Conservation (phyloP, 495 filamentous ascomycete genomes). For the Penicillium angulare region DNA sequence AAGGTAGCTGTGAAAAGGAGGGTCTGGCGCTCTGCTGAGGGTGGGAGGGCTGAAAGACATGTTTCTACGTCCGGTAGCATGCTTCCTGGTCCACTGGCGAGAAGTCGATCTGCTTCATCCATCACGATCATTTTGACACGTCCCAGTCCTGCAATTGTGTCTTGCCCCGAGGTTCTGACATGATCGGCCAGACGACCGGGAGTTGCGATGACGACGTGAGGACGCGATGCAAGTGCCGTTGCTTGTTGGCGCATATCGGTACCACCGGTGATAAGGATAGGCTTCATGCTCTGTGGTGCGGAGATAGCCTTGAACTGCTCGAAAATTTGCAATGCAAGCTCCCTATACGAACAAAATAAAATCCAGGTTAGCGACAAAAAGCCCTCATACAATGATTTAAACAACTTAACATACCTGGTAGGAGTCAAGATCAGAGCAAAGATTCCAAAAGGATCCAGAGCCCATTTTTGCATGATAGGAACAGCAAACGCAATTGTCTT, state of each 20-base stretch:
- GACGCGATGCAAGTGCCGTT: constrained; percentile 71
- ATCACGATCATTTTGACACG: constrained; percentile 83
- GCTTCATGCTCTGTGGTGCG: constrained; percentile 78
- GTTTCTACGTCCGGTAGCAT: constrained; percentile 94
- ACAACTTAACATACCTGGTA: constrained; percentile 57
- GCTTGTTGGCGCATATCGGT: constrained; percentile 91
- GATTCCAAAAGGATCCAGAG: constrained; percentile 86
- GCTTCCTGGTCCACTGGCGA: constrained; percentile 71
- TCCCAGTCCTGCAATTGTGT: constrained; percentile 78
- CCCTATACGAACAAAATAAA: constrained; percentile 41
- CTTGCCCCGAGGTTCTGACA: constrained; percentile 82
- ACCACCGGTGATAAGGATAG: constrained; percentile 83
- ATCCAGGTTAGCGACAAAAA: neutral
- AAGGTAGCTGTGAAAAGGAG: constrained; percentile 96
- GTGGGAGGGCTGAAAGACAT: constrained; percentile 76
- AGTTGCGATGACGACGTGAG: constrained; percentile 92
- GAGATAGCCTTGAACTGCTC: constrained; percentile 94
- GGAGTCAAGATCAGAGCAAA: constrained; percentile 88
- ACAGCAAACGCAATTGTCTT: constrained; percentile 97
- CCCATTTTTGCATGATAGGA: constrained; percentile 91
- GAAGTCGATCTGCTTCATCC: constrained; percentile 92
- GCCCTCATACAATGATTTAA: neutral
- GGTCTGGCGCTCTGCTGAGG: constrained; percentile 72
- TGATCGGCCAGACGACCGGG: constrained; percentile 94
- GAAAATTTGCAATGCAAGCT: constrained; percentile 92